These are phyloP conservation scores for Cystofilobasidium ferigula DNA, from an alignment of 768 basidiomycete species.

Conservation along the genomic window DNA sequence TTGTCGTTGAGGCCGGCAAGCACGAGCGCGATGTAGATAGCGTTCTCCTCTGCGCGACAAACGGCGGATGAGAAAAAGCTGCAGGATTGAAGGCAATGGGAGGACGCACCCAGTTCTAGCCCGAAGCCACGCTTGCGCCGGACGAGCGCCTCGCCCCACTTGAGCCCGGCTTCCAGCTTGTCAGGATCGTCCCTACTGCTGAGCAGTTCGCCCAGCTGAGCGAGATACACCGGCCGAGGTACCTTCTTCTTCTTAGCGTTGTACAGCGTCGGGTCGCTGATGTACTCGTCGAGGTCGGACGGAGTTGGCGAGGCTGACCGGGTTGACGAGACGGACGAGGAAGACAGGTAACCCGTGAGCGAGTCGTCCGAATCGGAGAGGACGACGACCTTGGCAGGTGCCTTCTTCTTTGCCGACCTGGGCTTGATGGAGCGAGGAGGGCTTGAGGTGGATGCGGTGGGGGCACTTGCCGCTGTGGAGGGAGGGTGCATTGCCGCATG, in stretches of 20 bases:
- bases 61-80: not conserved
- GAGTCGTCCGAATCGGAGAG: constrained; percentile 75
- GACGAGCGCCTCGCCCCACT: constrained; percentile 69
- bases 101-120: constrained; percentile 64
- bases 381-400: constrained; percentile 36
- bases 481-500: too few species aligned
- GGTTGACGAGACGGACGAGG: constrained; percentile 46
- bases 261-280: constrained; percentile 69
- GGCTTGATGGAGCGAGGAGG: not conserved
- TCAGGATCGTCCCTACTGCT: constrained; percentile 56
- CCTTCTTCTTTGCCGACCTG: constrained; percentile 23
- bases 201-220: constrained; percentile 69
- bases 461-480: too few species aligned
- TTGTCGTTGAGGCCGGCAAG: constrained; percentile 68
- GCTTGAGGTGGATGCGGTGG: too few species aligned
- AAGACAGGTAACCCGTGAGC: constrained; percentile 61
- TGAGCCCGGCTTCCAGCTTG: constrained; percentile 66
- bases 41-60: constrained; percentile 65
- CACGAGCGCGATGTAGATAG: constrained; percentile 64
- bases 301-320: constrained; percentile 71
- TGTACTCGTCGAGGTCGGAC: constrained; percentile 68
- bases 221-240: constrained; percentile 76
- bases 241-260: constrained; percentile 50
- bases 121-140: constrained; percentile 74
- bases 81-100: not conserved